A percentile compares a stretch with the other conserved stretches of the same genome.
Evolutionary conservation across 139 green algal genomes (phyloP).

Genomic region (Closterium sp.): DNA sequence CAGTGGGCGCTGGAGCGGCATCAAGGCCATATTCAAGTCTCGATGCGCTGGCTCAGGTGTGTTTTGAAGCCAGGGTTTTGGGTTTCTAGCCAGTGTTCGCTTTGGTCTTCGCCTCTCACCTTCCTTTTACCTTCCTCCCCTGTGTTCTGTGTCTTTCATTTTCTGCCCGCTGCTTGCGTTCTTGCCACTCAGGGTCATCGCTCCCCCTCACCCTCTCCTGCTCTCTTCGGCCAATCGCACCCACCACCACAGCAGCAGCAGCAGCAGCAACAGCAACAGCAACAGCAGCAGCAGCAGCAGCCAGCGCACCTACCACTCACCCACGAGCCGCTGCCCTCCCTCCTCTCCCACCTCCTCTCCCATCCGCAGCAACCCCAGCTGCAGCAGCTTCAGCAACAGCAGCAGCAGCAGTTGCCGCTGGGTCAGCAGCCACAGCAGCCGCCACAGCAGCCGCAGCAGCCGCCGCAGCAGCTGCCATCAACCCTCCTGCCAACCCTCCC

Average conservation of each 20-base stretch:
- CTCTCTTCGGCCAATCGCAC: neutral
- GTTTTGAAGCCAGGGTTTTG: neutral
- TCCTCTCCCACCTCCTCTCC: neutral
- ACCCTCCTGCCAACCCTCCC: neutral
- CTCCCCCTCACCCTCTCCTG: neutral
- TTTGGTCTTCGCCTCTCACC: neutral
- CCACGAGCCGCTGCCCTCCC: neutral
- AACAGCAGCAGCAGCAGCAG: slow-evolving; percentile 23
- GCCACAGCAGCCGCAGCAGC: neutral
- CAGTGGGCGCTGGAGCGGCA: too few relatives aligned
- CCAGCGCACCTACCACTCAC: neutral
- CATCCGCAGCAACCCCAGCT: neutral
- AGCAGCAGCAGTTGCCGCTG: neutral
- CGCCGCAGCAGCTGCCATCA: neutral
- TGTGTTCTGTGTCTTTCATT: neutral
- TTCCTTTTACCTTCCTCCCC: neutral
- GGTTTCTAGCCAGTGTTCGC: neutral
- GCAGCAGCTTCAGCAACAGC: neutral
- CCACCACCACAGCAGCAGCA: slow-evolving; percentile 20
- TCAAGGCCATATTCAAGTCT: too few relatives aligned
- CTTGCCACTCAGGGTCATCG: neutral
- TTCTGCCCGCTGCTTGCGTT: neutral
- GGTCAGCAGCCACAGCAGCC: neutral
- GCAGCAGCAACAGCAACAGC: neutral
- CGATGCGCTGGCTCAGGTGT: too few relatives aligned